These are phyloP conservation scores for Microdochium nivale DNA, from an alignment of 2,329 filamentous ascomycete genomes.

Conservation along the genomic window DNA sequence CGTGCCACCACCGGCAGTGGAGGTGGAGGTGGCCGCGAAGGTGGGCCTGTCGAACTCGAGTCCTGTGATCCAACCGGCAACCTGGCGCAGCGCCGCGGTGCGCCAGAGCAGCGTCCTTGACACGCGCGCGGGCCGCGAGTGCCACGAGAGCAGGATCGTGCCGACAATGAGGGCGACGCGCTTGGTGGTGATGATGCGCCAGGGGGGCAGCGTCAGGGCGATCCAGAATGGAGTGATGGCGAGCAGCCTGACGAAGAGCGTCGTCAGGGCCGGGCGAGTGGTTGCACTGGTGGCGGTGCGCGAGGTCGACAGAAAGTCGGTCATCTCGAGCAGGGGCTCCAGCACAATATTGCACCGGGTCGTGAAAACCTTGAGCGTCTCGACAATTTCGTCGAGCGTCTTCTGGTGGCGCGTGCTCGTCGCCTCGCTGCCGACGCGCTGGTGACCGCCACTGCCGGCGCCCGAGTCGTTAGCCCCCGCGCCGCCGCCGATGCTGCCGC, in stretches of 20 bases:
- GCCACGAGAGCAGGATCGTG: conserved; percentile 83
- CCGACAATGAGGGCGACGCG: conserved; percentile 79
- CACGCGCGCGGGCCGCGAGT: conserved; percentile 78
- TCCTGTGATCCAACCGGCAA: conserved; percentile 69
- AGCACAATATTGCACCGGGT: conserved; percentile 85
- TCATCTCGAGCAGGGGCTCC: conserved; percentile 80
- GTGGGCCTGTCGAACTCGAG: conserved; percentile 56
- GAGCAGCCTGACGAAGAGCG: conserved; percentile 80
- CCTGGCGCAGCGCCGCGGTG: conserved; percentile 62
- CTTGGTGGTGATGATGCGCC: conserved; percentile 78
- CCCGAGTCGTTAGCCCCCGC: conserved; percentile 11
- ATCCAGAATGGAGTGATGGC: conserved; percentile 87
- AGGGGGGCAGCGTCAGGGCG: conserved; percentile 68
- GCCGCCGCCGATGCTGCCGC: conserved; percentile 18
- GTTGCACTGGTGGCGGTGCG: conserved; percentile 85
- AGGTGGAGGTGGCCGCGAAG: conserved; percentile 14
- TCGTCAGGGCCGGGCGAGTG: conserved; percentile 80
- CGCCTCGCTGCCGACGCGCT: conserved; percentile 43
- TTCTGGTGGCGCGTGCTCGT: conserved; percentile 75
- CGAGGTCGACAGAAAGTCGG: conserved; percentile 88
- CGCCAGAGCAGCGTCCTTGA: conserved; percentile 86
- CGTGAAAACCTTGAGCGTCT: conserved; percentile 84
- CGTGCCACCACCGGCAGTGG: too few species aligned
- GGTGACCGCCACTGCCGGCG: conserved; percentile 23
- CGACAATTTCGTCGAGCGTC: conserved; percentile 93